Percentiles rank a stretch among this genome's conserved stretches.
These are phyloP conservation scores for Salix suchowensis DNA, from an alignment of 345 rosid species.

Conservation along the genomic window DNA sequence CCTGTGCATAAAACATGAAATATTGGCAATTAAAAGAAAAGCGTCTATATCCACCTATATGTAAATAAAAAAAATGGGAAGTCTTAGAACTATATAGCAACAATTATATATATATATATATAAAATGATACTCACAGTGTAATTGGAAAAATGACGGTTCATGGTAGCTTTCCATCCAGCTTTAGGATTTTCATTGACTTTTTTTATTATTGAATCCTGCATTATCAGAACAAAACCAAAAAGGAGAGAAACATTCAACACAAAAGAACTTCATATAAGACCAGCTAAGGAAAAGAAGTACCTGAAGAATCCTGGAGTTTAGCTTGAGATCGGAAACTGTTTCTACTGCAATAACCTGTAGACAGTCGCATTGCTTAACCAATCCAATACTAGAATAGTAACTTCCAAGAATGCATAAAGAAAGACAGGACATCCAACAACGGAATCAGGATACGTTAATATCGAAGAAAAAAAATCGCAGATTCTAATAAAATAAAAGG, in stretches of 20 bases:
- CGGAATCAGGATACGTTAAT: too few relatives aligned
- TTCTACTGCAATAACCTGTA: conserved; percentile 43
- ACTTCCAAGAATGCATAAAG: too few relatives aligned
- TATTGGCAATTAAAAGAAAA: neutral
- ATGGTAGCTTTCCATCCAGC: conserved; percentile 91
- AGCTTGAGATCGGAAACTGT: conserved; percentile 55
- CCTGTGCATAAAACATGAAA: conserved; percentile 39
- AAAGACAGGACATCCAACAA: too few relatives aligned
- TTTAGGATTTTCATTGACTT: conserved; percentile 59
- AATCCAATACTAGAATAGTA: neutral
- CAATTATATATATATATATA: too few relatives aligned
- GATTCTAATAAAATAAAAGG: too few relatives aligned
- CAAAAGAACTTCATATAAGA: neutral
- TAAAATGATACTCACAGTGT: conserved; percentile 45
- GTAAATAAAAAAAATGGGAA: neutral
- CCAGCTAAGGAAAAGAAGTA: conserved; percentile 9
- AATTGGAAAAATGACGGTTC: conserved; percentile 64
- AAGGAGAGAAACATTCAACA: conserved; percentile 1
- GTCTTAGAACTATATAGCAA: neutral
- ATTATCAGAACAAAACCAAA: conserved; percentile 1
- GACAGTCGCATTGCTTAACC: neutral
- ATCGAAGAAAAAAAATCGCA: too few relatives aligned
- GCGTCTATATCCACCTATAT: too few relatives aligned
- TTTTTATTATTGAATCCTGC: conserved; percentile 72
- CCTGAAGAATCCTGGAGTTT: conserved; percentile 76